A percentile compares a stretch with the other conserved stretches of the same genome.
These are phyloP conservation scores for Exserohilum rostratum DNA, from an alignment of 2,329 filamentous ascomycete species.

Conservation along the genomic window DNA sequence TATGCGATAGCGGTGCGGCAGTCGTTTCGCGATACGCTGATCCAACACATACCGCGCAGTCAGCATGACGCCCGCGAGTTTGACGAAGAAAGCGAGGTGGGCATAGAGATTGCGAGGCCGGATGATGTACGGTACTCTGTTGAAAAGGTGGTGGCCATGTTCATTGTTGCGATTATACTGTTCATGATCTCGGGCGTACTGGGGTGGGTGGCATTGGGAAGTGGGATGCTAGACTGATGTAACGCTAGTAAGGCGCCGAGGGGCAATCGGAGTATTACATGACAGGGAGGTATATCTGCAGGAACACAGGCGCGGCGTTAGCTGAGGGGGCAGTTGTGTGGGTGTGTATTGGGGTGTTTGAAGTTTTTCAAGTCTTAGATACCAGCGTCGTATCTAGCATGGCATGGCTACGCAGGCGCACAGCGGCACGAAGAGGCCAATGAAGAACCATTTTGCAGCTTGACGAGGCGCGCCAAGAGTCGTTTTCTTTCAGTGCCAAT, in stretches of 20 bases:
- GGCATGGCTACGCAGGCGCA: too few relatives aligned
- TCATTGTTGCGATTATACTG: conserved; percentile 30
- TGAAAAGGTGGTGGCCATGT: conserved; percentile 32
- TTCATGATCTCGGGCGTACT: conserved; percentile 28
- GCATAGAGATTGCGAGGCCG: conserved; percentile 9
- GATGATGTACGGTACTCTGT: conserved; percentile 36
- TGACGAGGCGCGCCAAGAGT: too few relatives aligned
- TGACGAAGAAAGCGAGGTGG: conserved; percentile 18
- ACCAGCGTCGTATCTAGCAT: too few relatives aligned
- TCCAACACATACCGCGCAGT: conserved; percentile 24
- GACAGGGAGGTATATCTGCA: background rate
- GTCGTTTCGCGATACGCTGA: conserved; percentile 34
- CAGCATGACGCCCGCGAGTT: conserved; percentile 1
- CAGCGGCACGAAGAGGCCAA: too few relatives aligned
- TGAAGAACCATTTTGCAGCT: too few relatives aligned
- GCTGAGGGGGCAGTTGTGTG: too few relatives aligned
- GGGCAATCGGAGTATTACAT: background rate
- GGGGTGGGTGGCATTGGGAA: conserved; percentile 22
- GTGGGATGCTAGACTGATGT: conserved; percentile 2
- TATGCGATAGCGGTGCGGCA: conserved; percentile 34
- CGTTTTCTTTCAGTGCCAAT: too few relatives aligned
- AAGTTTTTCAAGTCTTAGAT: too few relatives aligned
- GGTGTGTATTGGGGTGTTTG: too few relatives aligned
- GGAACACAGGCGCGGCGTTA: background rate
- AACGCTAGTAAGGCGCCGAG: background rate